These are phyloP conservation scores for Dothideomycetes sp. DNA, from an alignment of 2,329 filamentous ascomycete species.

Conservation along the genomic window DNA sequence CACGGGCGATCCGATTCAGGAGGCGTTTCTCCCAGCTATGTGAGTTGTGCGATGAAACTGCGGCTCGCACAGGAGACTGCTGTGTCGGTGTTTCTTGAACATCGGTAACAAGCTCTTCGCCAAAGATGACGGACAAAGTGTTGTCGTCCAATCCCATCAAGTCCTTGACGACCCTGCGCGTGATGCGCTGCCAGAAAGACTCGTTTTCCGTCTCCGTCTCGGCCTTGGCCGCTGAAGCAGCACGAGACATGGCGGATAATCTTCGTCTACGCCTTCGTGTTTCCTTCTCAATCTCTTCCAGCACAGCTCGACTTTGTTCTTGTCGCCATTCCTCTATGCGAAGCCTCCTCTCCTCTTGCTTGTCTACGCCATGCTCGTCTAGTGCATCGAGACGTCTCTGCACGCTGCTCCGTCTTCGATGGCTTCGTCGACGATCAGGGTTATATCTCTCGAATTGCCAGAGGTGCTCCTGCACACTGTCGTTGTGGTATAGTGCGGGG, in stretches of 20 bases:
- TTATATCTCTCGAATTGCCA: conserved; percentile 87
- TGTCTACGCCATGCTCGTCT: conserved; percentile 44
- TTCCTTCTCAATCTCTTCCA: conserved; percentile 84
- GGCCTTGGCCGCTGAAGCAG: conserved; percentile 18
- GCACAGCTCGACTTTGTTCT: conserved; percentile 75
- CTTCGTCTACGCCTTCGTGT: conserved; percentile 56
- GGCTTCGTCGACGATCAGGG: conserved; percentile 52
- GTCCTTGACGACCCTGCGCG: conserved; percentile 76
- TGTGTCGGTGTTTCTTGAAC: conserved; percentile 25
- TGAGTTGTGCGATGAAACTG: conserved; percentile 21
- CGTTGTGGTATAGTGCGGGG: conserved; percentile 43
- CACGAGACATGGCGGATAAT: conserved; percentile 43
- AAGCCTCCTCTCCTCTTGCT: conserved; percentile 62
- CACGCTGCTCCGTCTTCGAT: conserved; percentile 47
- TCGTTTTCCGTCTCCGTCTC: conserved; percentile 44
- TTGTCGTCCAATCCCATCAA: conserved; percentile 85
- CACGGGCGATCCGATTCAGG: conserved; percentile 73
- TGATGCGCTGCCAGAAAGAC: conserved; percentile 71
- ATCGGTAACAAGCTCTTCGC: conserved; percentile 57
- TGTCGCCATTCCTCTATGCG: conserved; percentile 87
- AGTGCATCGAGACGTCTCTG: conserved; percentile 48
- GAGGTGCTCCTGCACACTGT: conserved; percentile 65
- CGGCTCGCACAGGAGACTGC: conserved; percentile 22
- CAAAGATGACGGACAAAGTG: conserved; percentile 76
- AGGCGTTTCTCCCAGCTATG: conserved; percentile 65